These are phyloP conservation scores for Musa beccarii DNA, from an alignment of 176 grass and related monocot species.

Conservation along the genomic window DNA sequence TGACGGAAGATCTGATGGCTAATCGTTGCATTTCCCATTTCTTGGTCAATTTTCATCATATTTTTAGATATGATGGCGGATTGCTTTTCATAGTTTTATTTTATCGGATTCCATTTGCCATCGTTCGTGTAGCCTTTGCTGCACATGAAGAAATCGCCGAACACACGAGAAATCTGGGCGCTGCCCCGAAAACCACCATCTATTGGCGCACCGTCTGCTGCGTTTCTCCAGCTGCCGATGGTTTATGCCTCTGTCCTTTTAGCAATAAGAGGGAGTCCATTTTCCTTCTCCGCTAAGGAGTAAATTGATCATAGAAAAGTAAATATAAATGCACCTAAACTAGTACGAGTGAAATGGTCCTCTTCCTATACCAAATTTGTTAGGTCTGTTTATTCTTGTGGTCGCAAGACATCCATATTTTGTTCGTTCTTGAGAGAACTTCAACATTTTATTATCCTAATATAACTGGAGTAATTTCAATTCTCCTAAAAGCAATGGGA, in stretches of 20 bases:
- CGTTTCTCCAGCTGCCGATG: neutral
- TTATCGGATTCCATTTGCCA: neutral
- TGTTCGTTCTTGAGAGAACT: too few species aligned
- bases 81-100: neutral
- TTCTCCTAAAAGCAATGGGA: too few species aligned
- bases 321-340: neutral
- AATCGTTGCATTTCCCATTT: neutral
- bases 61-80: neutral
- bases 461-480: too few species aligned
- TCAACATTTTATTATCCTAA: too few species aligned
- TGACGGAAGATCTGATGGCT: neutral
- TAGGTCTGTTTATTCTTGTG: too few species aligned
- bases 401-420: too few species aligned
- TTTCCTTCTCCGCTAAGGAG: neutral
- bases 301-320: neutral
- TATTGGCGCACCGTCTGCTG: neutral
- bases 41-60: neutral
- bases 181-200: neutral
- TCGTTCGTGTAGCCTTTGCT: neutral
- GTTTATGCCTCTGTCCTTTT: conserved; percentile 3
- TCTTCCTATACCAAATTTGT: too few species aligned
- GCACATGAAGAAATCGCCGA: neutral
- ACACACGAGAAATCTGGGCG: neutral
- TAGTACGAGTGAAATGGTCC: too few species aligned
- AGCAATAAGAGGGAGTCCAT: neutral